A percentile compares a stretch with the other conserved stretches of the same genome.
Evolutionary conservation across 306 rosid species (phyloP).

Genomic region (Sindora glabra): DNA sequence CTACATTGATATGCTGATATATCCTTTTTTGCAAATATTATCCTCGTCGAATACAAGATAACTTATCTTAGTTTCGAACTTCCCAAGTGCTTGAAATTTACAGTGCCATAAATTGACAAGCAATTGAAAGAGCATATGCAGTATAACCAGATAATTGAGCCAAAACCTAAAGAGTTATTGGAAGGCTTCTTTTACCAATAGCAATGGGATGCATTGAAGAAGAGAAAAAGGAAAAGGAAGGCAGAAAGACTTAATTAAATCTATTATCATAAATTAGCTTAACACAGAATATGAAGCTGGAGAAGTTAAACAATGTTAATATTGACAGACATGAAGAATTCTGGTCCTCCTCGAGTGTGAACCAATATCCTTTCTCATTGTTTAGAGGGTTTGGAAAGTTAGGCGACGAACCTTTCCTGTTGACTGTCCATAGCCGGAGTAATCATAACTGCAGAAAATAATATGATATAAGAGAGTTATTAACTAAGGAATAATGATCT

Average conservation of each 20-base stretch:
- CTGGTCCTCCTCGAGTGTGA: not conserved
- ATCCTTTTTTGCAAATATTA: not conserved
- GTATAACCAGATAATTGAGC: not conserved
- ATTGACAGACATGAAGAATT: not conserved
- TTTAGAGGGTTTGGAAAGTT: not conserved
- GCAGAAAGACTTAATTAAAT: not conserved
- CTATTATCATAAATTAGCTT: not conserved
- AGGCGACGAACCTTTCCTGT: slow-evolving; percentile 76
- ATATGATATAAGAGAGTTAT: slow-evolving; percentile 4
- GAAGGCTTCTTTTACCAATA: not conserved
- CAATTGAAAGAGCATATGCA: not conserved
- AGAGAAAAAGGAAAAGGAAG: not conserved
- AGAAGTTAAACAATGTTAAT: not conserved
- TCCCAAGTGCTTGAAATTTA: not conserved
- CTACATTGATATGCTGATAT: not conserved
- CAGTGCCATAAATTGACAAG: not conserved
- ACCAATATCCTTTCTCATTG: slow-evolving; percentile 1
- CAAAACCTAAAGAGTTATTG: not conserved
- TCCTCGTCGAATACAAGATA: not conserved
- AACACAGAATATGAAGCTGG: too few species aligned
- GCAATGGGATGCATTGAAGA: not conserved
- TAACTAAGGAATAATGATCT: slow-evolving; percentile 8
- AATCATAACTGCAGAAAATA: slow-evolving; percentile 63
- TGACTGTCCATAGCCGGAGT: slow-evolving; percentile 96
- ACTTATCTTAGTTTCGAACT: not conserved